Evolutionary conservation across 495 filamentous ascomycete genomes (phyloP).

Genomic region (Penicillium alfredii): DNA sequence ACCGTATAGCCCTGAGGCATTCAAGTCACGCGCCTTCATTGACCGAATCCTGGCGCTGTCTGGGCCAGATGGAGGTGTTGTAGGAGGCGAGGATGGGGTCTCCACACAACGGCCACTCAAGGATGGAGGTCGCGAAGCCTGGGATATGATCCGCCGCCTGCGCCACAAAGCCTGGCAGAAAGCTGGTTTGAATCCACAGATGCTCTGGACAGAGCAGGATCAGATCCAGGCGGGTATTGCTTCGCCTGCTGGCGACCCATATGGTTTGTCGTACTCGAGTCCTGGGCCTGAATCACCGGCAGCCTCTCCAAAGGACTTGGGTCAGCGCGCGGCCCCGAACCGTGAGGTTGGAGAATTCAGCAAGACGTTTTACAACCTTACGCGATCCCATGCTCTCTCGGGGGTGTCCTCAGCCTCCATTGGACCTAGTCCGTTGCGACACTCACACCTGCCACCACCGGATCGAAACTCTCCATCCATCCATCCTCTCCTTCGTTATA

Average conservation of each 20-base stretch:
- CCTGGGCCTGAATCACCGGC: slow-evolving; percentile 5
- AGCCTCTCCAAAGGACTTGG: background rate
- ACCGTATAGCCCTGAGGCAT: slow-evolving; percentile 44
- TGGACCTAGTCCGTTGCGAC: slow-evolving; percentile 25
- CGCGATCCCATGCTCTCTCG: slow-evolving; percentile 28
- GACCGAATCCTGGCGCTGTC: slow-evolving; percentile 49
- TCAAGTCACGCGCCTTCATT: slow-evolving; percentile 43
- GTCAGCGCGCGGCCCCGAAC: slow-evolving; percentile 5
- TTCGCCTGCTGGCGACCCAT: slow-evolving; percentile 20
- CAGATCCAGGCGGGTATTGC: slow-evolving; percentile 36
- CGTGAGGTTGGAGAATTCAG: slow-evolving; percentile 28
- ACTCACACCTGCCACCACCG: slow-evolving; percentile 19
- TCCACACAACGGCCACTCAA: slow-evolving; percentile 42
- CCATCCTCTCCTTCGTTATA: slow-evolving; percentile 9
- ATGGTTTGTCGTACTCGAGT: slow-evolving; percentile 2
- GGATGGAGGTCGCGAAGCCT: slow-evolving; percentile 50
- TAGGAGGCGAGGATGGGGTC: slow-evolving; percentile 46
- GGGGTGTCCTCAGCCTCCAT: slow-evolving; percentile 13
- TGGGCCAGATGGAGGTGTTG: slow-evolving; percentile 46
- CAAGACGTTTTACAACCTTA: slow-evolving; percentile 37
- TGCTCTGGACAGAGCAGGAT: slow-evolving; percentile 44
- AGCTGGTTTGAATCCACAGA: slow-evolving; percentile 39
- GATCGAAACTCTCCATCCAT: slow-evolving; percentile 5
- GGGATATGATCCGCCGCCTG: slow-evolving; percentile 49
- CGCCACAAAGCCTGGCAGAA: slow-evolving; percentile 49